A percentile compares a stretch with the other conserved stretches of the same genome.
phyloP scores from a whole-genome alignment of 345 rosid genomes.

The Syzygium aqueum region DNA sequence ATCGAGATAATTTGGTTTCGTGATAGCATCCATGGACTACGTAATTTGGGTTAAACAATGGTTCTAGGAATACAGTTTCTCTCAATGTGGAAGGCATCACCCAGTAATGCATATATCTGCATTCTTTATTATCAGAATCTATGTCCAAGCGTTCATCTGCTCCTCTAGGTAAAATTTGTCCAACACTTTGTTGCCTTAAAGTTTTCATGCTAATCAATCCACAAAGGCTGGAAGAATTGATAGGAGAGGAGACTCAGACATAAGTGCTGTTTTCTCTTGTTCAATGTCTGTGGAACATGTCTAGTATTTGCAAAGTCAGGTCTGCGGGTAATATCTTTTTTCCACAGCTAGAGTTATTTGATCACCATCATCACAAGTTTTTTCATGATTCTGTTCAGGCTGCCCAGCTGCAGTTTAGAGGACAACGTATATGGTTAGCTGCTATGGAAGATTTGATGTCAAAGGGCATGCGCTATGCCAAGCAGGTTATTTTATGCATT shows the following conservation, averaged over 20 bases:
- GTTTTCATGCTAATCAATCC: background rate
- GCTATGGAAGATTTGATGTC: constrained; percentile 73
- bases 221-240: background rate
- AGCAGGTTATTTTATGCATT: constrained; percentile 39
- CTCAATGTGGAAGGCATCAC: background rate
- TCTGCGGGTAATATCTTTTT: background rate
- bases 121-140: background rate
- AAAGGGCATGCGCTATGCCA: constrained; percentile 72
- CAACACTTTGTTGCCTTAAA: background rate
- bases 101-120: background rate
- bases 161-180: background rate
- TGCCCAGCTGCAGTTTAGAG: constrained; percentile 80
- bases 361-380: background rate
- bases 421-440: constrained; percentile 94
- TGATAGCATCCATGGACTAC: background rate
- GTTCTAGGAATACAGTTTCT: background rate
- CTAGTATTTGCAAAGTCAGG: background rate
- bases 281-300: background rate
- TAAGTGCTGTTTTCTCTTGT: background rate
- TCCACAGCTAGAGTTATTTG: background rate
- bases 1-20: background rate
- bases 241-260: background rate
- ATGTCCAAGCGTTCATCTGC: background rate
- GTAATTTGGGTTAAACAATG: background rate
- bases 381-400: constrained; percentile 30